phyloP scores from a whole-genome alignment of 2,329 filamentous ascomycete species.

The Talaromyces sp. region DNA sequence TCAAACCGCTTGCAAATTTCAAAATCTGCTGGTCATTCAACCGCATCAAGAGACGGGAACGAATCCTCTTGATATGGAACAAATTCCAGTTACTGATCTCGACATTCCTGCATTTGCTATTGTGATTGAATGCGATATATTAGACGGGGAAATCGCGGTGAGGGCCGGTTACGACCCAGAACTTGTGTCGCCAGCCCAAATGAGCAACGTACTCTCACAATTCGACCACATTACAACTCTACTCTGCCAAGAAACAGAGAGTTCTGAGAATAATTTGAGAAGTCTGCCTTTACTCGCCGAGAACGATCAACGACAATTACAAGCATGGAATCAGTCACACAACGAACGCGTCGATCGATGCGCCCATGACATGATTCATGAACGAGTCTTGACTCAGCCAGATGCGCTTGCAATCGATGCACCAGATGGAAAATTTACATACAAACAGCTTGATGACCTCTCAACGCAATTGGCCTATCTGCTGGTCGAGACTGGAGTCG shows the following conservation, averaged over 20 bases:
- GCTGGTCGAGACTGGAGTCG: not conserved
- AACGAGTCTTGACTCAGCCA: not conserved
- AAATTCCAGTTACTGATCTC: not conserved
- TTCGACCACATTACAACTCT: not conserved
- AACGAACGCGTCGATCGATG: not conserved
- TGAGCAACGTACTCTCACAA: not conserved
- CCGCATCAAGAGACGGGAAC: slow-evolving; percentile 13
- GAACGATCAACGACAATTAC: not conserved
- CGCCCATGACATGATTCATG: slow-evolving; percentile 4
- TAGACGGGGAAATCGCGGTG: not conserved
- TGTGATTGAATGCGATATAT: not conserved
- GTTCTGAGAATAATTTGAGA: not conserved
- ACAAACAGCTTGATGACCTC: not conserved
- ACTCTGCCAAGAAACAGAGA: not conserved
- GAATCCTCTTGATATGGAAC: not conserved
- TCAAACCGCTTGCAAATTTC: too few species aligned
- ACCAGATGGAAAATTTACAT: slow-evolving; percentile 7
- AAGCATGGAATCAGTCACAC: not conserved
- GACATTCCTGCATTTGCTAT: not conserved
- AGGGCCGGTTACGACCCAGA: not conserved
- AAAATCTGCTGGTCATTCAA: slow-evolving; percentile 43
- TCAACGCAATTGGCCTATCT: not conserved
- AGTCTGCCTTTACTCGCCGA: not conserved
- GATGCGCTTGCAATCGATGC: slow-evolving; percentile 18
- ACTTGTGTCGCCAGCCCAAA: not conserved